Conservation (phyloP, 2,329 filamentous ascomycete species). For the Achaetomium macrosporum region DNA sequence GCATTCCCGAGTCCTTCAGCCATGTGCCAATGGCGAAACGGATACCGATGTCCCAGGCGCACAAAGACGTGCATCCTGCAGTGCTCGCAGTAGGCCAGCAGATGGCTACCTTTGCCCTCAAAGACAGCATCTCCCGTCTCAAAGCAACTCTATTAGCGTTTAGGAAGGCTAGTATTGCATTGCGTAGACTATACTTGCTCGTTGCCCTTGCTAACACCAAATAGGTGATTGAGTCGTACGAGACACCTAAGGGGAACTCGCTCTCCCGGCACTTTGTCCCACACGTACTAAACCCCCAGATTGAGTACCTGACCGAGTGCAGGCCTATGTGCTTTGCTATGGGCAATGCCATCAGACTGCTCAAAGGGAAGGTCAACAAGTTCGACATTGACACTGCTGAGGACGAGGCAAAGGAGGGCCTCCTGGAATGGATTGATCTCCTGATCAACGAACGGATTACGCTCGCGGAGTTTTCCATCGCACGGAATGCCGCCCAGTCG, state of each 20-base stretch:
- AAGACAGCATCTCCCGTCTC: constrained; percentile 81
- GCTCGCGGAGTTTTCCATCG: constrained; percentile 80
- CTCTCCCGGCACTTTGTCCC: constrained; percentile 87
- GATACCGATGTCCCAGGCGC: constrained; percentile 50
- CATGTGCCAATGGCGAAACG: constrained; percentile 67
- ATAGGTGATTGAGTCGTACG: constrained; percentile 87
- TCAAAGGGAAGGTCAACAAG: constrained; percentile 88
- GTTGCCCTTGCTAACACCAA: constrained; percentile 5
- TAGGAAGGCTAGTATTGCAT: constrained; percentile 59
- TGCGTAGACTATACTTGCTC: too few relatives aligned
- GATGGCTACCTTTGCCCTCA: constrained; percentile 81
- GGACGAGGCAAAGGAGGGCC: constrained; percentile 68
- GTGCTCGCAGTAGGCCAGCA: constrained; percentile 83
- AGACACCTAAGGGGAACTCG: constrained; percentile 76
- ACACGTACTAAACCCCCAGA: constrained; percentile 87
- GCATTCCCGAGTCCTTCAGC: constrained; percentile 68
- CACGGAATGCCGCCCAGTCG: constrained; percentile 65
- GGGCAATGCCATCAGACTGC: constrained; percentile 91
- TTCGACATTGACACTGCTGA: constrained; percentile 84
- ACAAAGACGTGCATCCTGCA: constrained; percentile 78
- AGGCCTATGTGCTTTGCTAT: constrained; percentile 95
- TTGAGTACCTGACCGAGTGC: constrained; percentile 88
- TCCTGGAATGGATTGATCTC: constrained; percentile 76
- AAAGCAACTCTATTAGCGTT: constrained; percentile 85
- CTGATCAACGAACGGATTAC: constrained; percentile 89